Evolutionary conservation across 2,329 filamentous ascomycete species (phyloP).

Genomic region (Diplodia mutila): DNA sequence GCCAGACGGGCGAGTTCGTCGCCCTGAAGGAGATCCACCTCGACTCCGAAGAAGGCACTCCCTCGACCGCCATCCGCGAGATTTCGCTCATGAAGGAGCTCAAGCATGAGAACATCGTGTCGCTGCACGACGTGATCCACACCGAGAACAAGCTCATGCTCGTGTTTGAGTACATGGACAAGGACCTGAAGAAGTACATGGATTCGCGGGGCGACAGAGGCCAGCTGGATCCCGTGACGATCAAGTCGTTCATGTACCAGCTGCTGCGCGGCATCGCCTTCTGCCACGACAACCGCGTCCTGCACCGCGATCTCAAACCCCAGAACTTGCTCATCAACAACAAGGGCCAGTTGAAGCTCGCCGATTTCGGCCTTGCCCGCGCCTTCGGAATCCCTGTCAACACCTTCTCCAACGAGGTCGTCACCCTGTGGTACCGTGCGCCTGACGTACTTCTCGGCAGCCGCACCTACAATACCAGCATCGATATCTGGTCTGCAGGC

Average conservation of each 20-base stretch:
- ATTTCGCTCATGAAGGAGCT: constrained; percentile 99
- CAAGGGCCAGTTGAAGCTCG: constrained; percentile 87
- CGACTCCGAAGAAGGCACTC: constrained; percentile 96
- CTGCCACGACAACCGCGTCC: constrained; percentile 94
- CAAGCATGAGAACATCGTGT: constrained; percentile 98
- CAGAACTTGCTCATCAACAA: constrained; percentile 96
- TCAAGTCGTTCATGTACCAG: constrained; percentile 99
- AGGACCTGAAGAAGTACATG: constrained; percentile 98
- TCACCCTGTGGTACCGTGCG: constrained; percentile 96
- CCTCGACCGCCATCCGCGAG: constrained; percentile 94
- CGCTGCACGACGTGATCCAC: constrained; percentile 97
- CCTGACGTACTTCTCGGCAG: constrained; percentile 93
- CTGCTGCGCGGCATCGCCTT: constrained; percentile 94
- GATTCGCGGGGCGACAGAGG: constrained; percentile 88
- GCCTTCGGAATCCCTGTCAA: constrained; percentile 98
- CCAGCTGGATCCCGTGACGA: constrained; percentile 82
- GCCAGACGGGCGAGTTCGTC: constrained; percentile 94
- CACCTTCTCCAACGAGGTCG: constrained; percentile 97
- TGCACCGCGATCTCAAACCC: constrained; percentile 94
- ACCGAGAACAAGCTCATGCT: constrained; percentile 99
- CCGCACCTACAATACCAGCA: constrained; percentile 98
- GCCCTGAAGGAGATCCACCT: constrained; percentile 98
- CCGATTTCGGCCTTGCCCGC: constrained; percentile 90
- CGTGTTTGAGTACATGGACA: constrained; percentile 98
- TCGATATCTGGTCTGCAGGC: constrained; percentile 98